A percentile compares a stretch with the other conserved stretches of the same genome.
phyloP scores from a whole-genome alignment of 2,329 filamentous ascomycete species.

The Fusarium abutilonis region DNA sequence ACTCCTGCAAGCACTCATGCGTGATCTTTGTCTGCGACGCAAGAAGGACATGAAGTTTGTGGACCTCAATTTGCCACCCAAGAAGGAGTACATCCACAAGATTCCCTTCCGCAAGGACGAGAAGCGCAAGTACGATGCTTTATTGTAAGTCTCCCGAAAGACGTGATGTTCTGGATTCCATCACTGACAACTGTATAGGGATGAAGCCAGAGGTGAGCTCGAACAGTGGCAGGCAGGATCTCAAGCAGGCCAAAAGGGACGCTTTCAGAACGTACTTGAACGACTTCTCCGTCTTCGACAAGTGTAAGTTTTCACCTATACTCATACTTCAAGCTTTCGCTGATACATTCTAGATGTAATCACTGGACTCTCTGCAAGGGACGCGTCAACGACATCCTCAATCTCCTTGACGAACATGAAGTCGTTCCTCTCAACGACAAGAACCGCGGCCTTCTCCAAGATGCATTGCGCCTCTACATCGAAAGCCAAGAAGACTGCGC shows the following conservation, averaged over 20 bases:
- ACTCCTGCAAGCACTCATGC: constrained; percentile 80
- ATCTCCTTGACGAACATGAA: constrained; percentile 72
- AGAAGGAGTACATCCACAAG: constrained; percentile 80
- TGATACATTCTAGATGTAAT: constrained; percentile 69
- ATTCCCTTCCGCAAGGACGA: constrained; percentile 80
- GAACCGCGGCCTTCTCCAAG: constrained; percentile 76
- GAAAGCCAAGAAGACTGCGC: constrained; percentile 85
- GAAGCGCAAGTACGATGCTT: constrained; percentile 77
- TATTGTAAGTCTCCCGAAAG: constrained; percentile 62
- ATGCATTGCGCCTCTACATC: constrained; percentile 78
- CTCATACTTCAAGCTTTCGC: neutral
- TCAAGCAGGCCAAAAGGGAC: constrained; percentile 57
- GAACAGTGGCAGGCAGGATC: constrained; percentile 64
- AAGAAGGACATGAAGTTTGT: constrained; percentile 91
- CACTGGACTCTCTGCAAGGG: constrained; percentile 86
- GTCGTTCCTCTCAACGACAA: constrained; percentile 76
- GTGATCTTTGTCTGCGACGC: constrained; percentile 80
- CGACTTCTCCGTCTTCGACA: constrained; percentile 84
- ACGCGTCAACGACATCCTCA: constrained; percentile 76
- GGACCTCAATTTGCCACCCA: constrained; percentile 78
- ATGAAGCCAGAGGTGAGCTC: constrained; percentile 78
- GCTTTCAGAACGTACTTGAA: constrained; percentile 81
- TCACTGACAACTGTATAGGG: constrained; percentile 51
- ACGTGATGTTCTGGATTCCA: accelerated
- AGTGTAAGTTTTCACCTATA: constrained; percentile 56